Conservation (phyloP, 352 stramenopile genomes). For the Halophytophthora polymorphica region DNA sequence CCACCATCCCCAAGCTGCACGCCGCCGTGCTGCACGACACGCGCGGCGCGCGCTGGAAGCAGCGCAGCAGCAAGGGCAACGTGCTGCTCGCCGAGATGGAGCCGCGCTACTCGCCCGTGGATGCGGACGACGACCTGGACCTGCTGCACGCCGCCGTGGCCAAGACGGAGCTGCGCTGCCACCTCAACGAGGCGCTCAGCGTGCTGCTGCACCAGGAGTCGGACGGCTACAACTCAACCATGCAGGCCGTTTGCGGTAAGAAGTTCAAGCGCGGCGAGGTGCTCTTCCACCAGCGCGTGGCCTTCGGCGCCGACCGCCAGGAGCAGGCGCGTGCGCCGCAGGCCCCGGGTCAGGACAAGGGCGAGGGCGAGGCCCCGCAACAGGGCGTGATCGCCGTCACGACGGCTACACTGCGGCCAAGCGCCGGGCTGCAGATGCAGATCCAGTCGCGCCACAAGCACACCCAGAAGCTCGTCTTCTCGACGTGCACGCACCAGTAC, state of each 20-base stretch:
- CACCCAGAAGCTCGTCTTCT: conserved; percentile 53
- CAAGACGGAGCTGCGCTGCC: conserved; percentile 49
- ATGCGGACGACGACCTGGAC: conserved; percentile 32
- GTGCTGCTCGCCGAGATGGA: conserved; percentile 48
- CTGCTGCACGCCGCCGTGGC: conserved; percentile 47
- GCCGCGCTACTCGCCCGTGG: conserved; percentile 21
- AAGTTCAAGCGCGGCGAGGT: conserved; percentile 47
- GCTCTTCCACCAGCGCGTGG: conserved; percentile 41
- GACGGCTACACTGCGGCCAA: conserved; percentile 32
- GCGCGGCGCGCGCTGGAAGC: conserved; percentile 36
- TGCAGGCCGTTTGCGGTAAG: conserved; percentile 46
- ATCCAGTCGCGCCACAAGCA: conserved; percentile 37
- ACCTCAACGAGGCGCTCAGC: conserved; percentile 64
- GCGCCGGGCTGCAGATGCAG: conserved; percentile 20
- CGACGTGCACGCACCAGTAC: conserved; percentile 44
- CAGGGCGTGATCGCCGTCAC: conserved; percentile 34
- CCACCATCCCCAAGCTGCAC: conserved; percentile 56
- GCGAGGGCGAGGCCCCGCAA: conserved; percentile 9
- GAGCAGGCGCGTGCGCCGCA: conserved; percentile 17
- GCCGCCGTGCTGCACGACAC: conserved; percentile 31
- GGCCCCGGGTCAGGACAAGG: conserved; percentile 1
- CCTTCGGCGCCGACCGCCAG: conserved; percentile 18
- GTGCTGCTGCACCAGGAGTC: conserved; percentile 48
- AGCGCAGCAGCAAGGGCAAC: conserved; percentile 25
- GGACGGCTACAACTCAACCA: conserved; percentile 40